phyloP scores from a whole-genome alignment of 2,329 filamentous ascomycete genomes.

The Sporothrix brasiliensis region DNA sequence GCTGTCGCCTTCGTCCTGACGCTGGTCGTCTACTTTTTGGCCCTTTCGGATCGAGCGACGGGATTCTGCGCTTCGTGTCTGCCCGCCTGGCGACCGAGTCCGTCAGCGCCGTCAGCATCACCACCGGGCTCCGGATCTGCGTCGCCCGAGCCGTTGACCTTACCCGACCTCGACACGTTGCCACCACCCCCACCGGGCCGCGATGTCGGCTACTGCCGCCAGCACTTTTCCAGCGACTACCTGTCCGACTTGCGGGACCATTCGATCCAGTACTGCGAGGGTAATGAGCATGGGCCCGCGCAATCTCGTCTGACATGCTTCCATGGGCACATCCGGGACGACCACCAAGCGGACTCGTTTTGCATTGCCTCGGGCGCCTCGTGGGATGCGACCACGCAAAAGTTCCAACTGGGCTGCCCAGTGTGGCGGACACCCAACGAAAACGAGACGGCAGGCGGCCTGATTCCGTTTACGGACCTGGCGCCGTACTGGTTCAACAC shows the following conservation, averaged over 20 bases:
- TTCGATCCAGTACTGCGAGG: slow-evolving; percentile 34
- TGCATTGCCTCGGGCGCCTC: slow-evolving; percentile 28
- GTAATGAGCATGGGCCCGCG: neutral
- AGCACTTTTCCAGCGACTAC: slow-evolving; percentile 29
- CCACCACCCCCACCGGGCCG: neutral
- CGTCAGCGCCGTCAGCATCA: too few species aligned
- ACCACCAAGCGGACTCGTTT: slow-evolving; percentile 33
- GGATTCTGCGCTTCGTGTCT: neutral
- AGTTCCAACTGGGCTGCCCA: slow-evolving; percentile 31
- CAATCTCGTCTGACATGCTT: slow-evolving; percentile 33
- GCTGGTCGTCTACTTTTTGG: slow-evolving; percentile 5
- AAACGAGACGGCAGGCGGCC: slow-evolving; percentile 29
- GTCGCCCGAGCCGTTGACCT: neutral
- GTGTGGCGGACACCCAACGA: slow-evolving; percentile 6
- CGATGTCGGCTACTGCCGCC: slow-evolving; percentile 26
- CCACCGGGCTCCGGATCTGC: too few species aligned
- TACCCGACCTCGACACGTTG: slow-evolving; percentile 17
- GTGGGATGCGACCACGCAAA: neutral
- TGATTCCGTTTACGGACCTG: slow-evolving; percentile 28
- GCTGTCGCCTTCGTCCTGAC: neutral
- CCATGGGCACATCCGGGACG: slow-evolving; percentile 33
- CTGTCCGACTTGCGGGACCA: slow-evolving; percentile 33
- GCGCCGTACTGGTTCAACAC: slow-evolving; percentile 34
- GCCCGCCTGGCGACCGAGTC: neutral
- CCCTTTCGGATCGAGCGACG: neutral